A percentile compares a stretch with the other conserved stretches of the same genome.
These are phyloP conservation scores for Metschnikowia orientalis DNA, from an alignment of 805 yeast species.

Conservation along the genomic window DNA sequence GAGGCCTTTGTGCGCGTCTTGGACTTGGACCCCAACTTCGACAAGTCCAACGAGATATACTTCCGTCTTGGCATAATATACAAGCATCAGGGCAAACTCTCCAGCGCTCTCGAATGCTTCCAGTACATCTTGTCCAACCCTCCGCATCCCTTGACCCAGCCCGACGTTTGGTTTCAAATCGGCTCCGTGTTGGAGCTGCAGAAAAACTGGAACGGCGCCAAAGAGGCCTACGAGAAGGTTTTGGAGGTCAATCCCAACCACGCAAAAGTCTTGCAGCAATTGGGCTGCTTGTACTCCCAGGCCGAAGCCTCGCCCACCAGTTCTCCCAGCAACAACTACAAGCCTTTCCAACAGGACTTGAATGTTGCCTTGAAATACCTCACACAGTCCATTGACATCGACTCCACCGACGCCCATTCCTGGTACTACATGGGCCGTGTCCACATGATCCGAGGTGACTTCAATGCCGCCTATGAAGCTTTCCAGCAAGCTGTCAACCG, in stretches of 20 bases:
- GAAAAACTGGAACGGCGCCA: slow-evolving; percentile 85
- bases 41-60: slow-evolving; percentile 93
- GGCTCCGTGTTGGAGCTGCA: slow-evolving; percentile 94
- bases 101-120: slow-evolving; percentile 89
- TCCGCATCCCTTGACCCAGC: slow-evolving; percentile 92
- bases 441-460: slow-evolving; percentile 93
- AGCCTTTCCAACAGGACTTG: slow-evolving; percentile 65
- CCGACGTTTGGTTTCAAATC: slow-evolving; percentile 98
- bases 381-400: slow-evolving; percentile 84
- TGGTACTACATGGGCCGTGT: slow-evolving; percentile 98
- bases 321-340: slow-evolving; percentile 13
- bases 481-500: slow-evolving; percentile 98
- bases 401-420: slow-evolving; percentile 86
- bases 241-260: slow-evolving; percentile 86
- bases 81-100: slow-evolving; percentile 86
- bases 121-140: slow-evolving; percentile 87
- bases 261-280: slow-evolving; percentile 91
- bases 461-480: slow-evolving; percentile 94
- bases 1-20: slow-evolving; percentile 96
- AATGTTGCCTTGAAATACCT: slow-evolving; percentile 78
- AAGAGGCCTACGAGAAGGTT: slow-evolving; percentile 93
- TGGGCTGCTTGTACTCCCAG: slow-evolving; percentile 90
- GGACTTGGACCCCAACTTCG: slow-evolving; percentile 93
- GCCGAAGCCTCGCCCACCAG: slow-evolving; percentile 33
- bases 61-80: slow-evolving; percentile 94